phyloP scores from a whole-genome alignment of 306 rosid species.

The Acacia confusa region DNA sequence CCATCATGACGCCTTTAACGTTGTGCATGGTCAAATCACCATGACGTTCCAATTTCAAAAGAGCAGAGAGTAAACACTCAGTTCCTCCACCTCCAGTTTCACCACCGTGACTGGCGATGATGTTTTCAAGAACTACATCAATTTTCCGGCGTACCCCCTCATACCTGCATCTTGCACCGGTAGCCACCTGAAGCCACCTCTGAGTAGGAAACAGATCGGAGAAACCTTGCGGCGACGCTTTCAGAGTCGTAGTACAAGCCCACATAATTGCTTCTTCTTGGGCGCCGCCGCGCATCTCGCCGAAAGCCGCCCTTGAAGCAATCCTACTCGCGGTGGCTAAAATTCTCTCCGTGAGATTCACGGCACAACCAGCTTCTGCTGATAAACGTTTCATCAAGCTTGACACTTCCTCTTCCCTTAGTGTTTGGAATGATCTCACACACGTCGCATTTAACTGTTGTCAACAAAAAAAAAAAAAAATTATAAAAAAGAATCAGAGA shows the following conservation, averaged over 20 bases:
- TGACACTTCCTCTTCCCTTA: constrained; percentile 15
- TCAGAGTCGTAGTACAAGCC: background rate
- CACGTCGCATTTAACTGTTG: constrained; percentile 14
- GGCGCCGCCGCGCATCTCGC: background rate
- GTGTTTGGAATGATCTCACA: background rate
- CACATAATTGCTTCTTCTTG: background rate
- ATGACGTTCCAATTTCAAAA: background rate
- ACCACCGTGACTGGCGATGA: background rate
- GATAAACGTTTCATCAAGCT: constrained; percentile 7
- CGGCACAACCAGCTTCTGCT: background rate
- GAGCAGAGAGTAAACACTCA: background rate
- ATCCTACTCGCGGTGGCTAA: background rate
- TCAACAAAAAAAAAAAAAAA: background rate
- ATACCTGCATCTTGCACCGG: background rate
- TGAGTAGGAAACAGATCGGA: background rate
- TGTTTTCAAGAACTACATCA: background rate
- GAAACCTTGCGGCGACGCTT: background rate
- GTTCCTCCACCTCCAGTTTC: background rate
- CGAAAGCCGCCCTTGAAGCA: constrained; percentile 15
- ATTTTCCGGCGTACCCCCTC: background rate
- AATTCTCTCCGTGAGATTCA: constrained; percentile 16
- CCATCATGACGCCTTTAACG: constrained; percentile 12
- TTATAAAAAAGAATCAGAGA: too few species aligned
- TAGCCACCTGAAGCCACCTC: background rate
- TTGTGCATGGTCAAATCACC: constrained; percentile 1